Evolutionary conservation across 805 yeast species (phyloP), one percentile per base, ranked within the genome.

Genomic region (Hanseniaspora taiwanica): DNA sequence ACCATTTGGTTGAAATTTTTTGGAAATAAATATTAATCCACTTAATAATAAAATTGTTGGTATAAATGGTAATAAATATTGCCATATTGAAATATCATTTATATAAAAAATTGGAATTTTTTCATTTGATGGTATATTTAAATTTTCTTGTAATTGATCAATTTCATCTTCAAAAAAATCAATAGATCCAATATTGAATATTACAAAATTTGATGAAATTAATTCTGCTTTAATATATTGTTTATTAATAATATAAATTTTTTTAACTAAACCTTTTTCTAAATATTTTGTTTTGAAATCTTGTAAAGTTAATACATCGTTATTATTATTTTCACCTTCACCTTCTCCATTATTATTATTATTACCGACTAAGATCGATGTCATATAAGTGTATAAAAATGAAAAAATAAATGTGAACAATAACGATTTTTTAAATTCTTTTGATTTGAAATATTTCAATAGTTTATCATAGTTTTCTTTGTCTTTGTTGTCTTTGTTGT

Each of bases 161-260:
- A 87, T 66, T 51, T 83, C 86, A 40, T 82, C 83, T 61, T 87
- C 96, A 53, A 87, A 83, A 18, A 74, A 67, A 47, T 82, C 87
- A 6, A 85, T 77, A 0, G 94, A 82, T 3, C 96, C 96, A 51
- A 87, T 84, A 12, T 94, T 80, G 64, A 87, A 87, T 2, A 71
- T 69, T 7, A 79, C 81, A 8, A 70, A 62, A 5, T 29, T 16
- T 13, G 58, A 48, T 69, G 52, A 42, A 66, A 47, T 69, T 46
- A 81, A 59, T 48, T 77, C 76, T 4, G 82, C 87, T 50, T 76
- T 81, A 1, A 84, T 96, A 3, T 71, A 58, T 45, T 72, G 71
- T 48, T 75, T 76, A 61, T 86, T 85, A 24, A 83, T 69, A 38
- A 86, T 94, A 38, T 70, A 68, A 36, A 86, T 66, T 46, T 72